Evolutionary conservation across 2,329 filamentous ascomycete species (phyloP).

Genomic region (Fusarium phyllophilum): DNA sequence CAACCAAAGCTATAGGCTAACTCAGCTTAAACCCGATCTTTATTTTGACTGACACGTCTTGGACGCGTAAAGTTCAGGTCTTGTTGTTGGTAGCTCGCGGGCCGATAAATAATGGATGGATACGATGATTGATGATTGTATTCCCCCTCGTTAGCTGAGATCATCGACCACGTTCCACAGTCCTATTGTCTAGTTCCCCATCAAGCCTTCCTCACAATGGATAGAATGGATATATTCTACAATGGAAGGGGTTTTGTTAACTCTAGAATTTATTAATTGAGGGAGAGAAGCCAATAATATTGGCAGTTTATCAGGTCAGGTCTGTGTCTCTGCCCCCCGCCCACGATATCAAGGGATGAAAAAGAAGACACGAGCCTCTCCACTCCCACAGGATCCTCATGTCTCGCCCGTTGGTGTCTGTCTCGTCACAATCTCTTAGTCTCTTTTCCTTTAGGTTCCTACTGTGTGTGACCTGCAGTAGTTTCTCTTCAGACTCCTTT

Average conservation of each 20-base stretch:
- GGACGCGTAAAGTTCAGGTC: conserved; percentile 13
- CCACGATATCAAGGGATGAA: conserved; percentile 28
- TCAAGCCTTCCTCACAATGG: conserved; percentile 8
- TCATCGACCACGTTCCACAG: conserved; percentile 17
- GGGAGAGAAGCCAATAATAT: conserved; percentile 38
- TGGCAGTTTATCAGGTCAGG: conserved; percentile 32
- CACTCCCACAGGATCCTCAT: conserved; percentile 12
- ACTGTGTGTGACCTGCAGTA: neutral
- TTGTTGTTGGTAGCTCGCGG: conserved; percentile 13
- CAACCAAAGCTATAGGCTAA: neutral
- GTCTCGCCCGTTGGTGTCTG: conserved; percentile 28
- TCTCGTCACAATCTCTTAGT: conserved; percentile 30
- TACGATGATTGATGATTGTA: conserved; percentile 26
- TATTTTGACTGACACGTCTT: conserved; percentile 23
- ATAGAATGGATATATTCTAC: conserved; percentile 15
- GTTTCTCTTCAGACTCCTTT: conserved; percentile 25
- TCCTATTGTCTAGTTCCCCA: conserved; percentile 17
- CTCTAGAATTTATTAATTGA: conserved; percentile 7
- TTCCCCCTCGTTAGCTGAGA: conserved; percentile 10
- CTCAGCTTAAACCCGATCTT: neutral
- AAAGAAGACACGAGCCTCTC: neutral
- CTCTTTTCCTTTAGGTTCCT: neutral
- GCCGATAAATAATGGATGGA: conserved; percentile 23
- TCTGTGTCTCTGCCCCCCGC: conserved; percentile 3
- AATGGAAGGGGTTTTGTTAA: neutral